Base-by-base conservation (phyloP, 2,329 filamentous ascomycete genomes). In the Davidsoniella australis region DNA sequence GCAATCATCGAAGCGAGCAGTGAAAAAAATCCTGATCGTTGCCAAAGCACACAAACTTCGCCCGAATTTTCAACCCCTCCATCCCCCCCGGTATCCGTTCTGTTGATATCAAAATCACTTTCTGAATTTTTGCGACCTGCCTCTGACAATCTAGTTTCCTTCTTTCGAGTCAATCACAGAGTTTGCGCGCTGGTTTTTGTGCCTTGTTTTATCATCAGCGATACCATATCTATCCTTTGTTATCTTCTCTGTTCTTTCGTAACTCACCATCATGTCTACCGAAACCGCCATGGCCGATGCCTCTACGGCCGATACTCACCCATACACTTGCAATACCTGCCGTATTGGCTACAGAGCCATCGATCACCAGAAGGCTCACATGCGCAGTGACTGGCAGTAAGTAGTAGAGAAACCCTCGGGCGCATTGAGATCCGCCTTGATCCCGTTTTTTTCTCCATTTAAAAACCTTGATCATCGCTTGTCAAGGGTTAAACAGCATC, bases 301-400 rank as follows among this genome's bases (percentile, higher is more conserved):
- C 47, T 58, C 62, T 26, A 51, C 58, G 47, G 56, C 66, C 14
- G 60, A 74, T 29, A 72, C 80, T 23, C 86, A 95, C 62, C 89
- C 91, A 1, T 98, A 89, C 68, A 96, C 89, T 50, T 98, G 91
- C 78, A 98, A 96, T 66, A 91, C 88, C 52, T 98, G 91, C 62
- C 86, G 94, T 63, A 88, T 98, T 58, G 91, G 89, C 47, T 98
- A 96, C 67, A 82, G 89, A 56, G 87, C 85, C 61, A 87, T 85
- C 63, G 89, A 96, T 62, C 73, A 93, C 50, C 91, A 98, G 68
- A 81, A 91, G 63, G 80, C 78, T 37, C 91, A 98, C 63, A 98
- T 98, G 91, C 87, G 91, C 64, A 91, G 82, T 58, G 91, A 98
- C 68, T 98, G 91, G 91, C 89, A 98, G 83, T 91, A 73, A 68